phyloP scores from a whole-genome alignment of 2,329 filamentous ascomycete genomes.

The Colletotrichum truncatum region DNA sequence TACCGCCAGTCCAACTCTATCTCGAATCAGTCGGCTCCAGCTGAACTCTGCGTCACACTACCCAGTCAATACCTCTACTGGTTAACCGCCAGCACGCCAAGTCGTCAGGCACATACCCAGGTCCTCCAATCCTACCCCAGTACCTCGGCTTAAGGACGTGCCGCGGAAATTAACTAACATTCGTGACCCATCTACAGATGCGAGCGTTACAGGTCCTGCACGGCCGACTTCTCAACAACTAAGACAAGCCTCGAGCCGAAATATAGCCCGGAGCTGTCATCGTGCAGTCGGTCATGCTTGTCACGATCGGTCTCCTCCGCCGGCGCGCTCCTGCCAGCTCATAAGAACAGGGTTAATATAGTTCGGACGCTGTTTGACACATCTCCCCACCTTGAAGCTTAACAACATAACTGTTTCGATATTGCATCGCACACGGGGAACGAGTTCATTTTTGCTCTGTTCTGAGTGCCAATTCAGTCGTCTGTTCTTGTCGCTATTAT shows the following conservation, averaged over 20 bases:
- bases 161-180: neutral
- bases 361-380: neutral
- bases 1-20: conserved; percentile 17
- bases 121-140: neutral
- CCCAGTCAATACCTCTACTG: neutral
- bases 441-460: neutral
- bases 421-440: neutral
- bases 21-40: neutral
- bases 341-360: neutral
- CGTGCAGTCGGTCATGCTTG: neutral
- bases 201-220: neutral
- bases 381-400: neutral
- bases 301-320: neutral
- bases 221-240: neutral
- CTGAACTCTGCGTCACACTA: neutral
- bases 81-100: neutral
- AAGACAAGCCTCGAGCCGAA: neutral
- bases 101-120: neutral
- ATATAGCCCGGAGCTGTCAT: neutral
- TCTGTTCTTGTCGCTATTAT: neutral
- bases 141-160: neutral
- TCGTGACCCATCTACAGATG: neutral
- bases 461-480: neutral
- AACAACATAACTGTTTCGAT: neutral
- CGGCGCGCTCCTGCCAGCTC: neutral